Base-by-base conservation (phyloP, 2,329 filamentous ascomycete species). In the Talaromyces amestolkiae region DNA sequence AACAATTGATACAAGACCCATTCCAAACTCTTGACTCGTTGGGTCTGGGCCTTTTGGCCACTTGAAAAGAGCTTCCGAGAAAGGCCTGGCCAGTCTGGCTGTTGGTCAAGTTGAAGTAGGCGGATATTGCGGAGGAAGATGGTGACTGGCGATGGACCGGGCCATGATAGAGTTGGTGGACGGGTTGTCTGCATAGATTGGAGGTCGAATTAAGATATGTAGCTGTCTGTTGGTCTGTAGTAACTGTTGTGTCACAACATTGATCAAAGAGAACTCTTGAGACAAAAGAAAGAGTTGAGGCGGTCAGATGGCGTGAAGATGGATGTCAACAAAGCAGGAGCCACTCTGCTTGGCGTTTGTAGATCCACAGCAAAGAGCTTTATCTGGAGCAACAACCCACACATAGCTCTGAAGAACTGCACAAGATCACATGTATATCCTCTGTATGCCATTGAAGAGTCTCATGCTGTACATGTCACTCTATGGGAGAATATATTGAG, bases 1-100 rank as follows among this genome's bases (percentile, higher is more conserved):
- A 97, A 97, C 15, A 99, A 84, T 61, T 91, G 89, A 77, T 91
- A 97, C n/a, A 98, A 81, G 0, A 90, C 87, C 92, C 94, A 98
- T 81, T 99, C 95, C 43, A 93, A 87, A 66, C 87, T 87, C 71
- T 91, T 88, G 43, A 96, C 88, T 62, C 94, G 87, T 76, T 89
- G 90, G 79, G 94, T 95, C 77, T 94, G 90, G 62, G 91, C 91
- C 68, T 89, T 88, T 58, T 85, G 84, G 0, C 84, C 85, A 71
- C 91, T 86, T 3, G 87, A 86, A 74, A 98, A 92, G 2, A 90
- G 91, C 59, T 89, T 83, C 0, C 83, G 75, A 1, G 86, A 88
- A 65, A 97, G 90, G 19, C 80, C 84, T 0, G 94, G 94, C 91
- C 93, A 97, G 78, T 96, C 92, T 0, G 86, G 81, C 0, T 84